These are phyloP conservation scores for Calocybe cyanea DNA, from an alignment of 768 basidiomycete species.

Conservation along the genomic window DNA sequence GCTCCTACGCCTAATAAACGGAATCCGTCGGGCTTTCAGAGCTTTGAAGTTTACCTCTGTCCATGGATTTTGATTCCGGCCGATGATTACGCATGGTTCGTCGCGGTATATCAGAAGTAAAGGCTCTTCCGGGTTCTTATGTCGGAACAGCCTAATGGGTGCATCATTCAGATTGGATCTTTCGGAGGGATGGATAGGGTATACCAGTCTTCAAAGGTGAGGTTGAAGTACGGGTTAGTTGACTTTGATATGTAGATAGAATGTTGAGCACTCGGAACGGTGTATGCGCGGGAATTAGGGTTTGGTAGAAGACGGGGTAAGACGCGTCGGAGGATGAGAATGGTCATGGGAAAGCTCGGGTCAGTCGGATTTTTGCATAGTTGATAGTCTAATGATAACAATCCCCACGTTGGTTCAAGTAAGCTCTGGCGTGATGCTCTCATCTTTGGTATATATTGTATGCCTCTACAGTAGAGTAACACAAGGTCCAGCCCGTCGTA, in stretches of 20 bases:
- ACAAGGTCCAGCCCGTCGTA: no score
- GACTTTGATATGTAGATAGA: slow-evolving; percentile 74
- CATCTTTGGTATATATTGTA: no score
- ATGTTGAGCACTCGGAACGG: slow-evolving; percentile 31
- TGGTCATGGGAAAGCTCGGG: slow-evolving; percentile 14
- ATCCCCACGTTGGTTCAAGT: no score
- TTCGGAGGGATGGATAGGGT: neutral
- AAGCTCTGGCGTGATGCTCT: no score
- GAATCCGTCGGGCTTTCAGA: slow-evolving; percentile 49
- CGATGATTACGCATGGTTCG: slow-evolving; percentile 86
- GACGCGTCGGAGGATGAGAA: slow-evolving; percentile 12
- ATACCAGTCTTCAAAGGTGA: slow-evolving; percentile 88
- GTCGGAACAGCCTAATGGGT: slow-evolving; percentile 54
- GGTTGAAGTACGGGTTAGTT: slow-evolving; percentile 83
- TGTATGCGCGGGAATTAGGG: slow-evolving; percentile 10
- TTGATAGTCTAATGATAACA: no score
- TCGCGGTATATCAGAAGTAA: slow-evolving; percentile 88
- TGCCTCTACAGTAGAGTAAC: no score
- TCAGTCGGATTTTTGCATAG: no score
- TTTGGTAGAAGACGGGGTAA: slow-evolving; percentile 8
- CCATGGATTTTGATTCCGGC: slow-evolving; percentile 98
- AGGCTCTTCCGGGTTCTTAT: slow-evolving; percentile 61
- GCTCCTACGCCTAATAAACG: slow-evolving; percentile 80
- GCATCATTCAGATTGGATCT: neutral
- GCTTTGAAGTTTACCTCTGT: slow-evolving; percentile 83